Base-by-base conservation (phyloP, 352 stramenopile species). In the Globisporangium splendens region DNA sequence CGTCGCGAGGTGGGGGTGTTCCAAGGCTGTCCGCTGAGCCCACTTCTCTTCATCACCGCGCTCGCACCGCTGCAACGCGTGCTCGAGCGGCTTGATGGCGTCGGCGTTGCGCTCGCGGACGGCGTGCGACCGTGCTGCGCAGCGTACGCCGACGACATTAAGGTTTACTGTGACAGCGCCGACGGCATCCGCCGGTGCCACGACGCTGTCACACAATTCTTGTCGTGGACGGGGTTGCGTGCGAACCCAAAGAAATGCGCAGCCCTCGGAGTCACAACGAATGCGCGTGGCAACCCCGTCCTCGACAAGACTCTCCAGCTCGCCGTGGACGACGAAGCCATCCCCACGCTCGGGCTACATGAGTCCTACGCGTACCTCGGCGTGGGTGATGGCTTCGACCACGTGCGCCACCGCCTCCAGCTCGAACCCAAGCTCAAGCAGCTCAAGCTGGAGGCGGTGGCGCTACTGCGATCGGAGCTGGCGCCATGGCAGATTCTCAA, bases 21-120 rank as follows among this genome's bases (percentile, higher is more conserved):
- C 46, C 59, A 74, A 20, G 59, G 62, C 1, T 74, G 51, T 38
- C 66, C 59, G 39, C 41, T 74, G 13, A 70, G 62, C 66, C 66
- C 66, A 0, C 53, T 66, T 2, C 59, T 70, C 1, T 74, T 74
- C 50, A 65, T 50, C 21, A 46, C 56, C 41, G 21, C 41, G 13
- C 8, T 31, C 20, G 12, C 18, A 18, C 15, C 17, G 5, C 20
- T 59, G 39, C 20, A 5, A n/a, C n/a, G n/a, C n/a, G n/a, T n/a
- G n/a, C 46, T 44, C 28, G 1, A 42, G 20, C 13, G 39, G 21
- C 20, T 31, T 6, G 2, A 2, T 6, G 24, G 24, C 24, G 24
- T 31, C 24, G 24, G 24, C 24, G 24, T 31, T 31, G 2, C 24
- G 2, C 24, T 31, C 2, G 24, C 24, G 24, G 24, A 31, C 24